Evolutionary conservation across 768 basidiomycete genomes (phyloP).

Genomic region (Myochromella boudieri): DNA sequence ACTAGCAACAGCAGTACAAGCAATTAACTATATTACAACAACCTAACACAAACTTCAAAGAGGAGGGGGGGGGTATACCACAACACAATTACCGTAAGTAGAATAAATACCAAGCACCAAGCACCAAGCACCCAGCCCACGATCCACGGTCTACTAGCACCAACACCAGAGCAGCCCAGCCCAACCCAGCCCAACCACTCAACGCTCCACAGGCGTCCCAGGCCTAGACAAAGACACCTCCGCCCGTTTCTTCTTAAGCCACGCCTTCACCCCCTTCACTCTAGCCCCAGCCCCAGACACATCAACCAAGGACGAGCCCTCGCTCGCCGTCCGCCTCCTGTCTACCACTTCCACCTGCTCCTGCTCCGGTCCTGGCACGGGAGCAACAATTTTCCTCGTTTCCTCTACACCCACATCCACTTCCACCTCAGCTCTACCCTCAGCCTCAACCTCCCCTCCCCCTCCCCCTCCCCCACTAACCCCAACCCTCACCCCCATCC

Average conservation of each 20-base stretch:
- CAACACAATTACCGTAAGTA: too few species aligned
- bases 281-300: not conserved
- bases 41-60: too few species aligned
- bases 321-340: slow-evolving; percentile 14
- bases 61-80: too few species aligned
- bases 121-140: too few species aligned
- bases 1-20: too few species aligned
- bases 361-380: not conserved
- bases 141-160: too few species aligned
- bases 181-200: not conserved
- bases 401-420: not conserved
- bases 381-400: not conserved
- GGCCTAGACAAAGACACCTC: slow-evolving; percentile 17
- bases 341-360: slow-evolving; percentile 20
- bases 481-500: slow-evolving; percentile 20
- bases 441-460: not conserved
- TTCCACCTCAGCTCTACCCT: not conserved
- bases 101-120: too few species aligned
- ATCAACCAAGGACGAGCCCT: not conserved
- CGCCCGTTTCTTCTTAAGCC: slow-evolving; percentile 18
- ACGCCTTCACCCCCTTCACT: slow-evolving; percentile 17
- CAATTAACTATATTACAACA: too few species aligned
- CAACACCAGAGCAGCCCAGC: too few species aligned
- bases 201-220: slow-evolving; percentile 8
- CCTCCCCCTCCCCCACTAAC: slow-evolving; percentile 6